Percentiles rank a stretch among this genome's conserved stretches.
Conservation (phyloP, 352 stramenopile species). For the Blastocystis sp. region DNA sequence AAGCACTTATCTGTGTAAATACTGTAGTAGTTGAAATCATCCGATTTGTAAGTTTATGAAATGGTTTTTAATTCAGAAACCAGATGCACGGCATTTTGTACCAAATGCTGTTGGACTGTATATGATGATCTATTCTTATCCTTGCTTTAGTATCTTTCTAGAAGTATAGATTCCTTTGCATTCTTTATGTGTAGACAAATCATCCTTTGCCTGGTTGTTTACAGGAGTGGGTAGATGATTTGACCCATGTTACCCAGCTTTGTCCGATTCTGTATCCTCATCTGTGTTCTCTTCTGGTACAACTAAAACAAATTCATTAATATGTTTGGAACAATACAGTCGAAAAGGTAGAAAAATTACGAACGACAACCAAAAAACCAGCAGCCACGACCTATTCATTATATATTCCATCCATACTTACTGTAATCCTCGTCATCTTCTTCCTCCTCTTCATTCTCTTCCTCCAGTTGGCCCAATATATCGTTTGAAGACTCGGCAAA, state of each 20-base stretch:
- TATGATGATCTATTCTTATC: neutral
- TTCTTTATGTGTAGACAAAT: neutral
- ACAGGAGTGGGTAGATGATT: neutral
- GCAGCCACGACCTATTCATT: neutral
- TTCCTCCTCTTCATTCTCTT: neutral
- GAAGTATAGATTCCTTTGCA: neutral
- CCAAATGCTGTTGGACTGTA: conserved; percentile 5
- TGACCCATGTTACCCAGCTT: neutral
- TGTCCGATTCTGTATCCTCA: conserved; percentile 27
- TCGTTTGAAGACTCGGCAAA: neutral
- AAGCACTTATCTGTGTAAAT: neutral
- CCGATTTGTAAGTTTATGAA: neutral
- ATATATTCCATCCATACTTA: too few relatives aligned
- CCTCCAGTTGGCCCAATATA: neutral
- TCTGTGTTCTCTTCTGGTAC: neutral
- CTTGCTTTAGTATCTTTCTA: conserved; percentile 20
- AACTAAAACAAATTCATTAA: neutral
- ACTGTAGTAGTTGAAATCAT: neutral
- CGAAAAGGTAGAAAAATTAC: neutral
- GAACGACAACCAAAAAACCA: neutral
- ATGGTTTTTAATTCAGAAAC: neutral
- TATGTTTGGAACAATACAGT: too few relatives aligned
- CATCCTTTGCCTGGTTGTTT: neutral
- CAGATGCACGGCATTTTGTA: conserved; percentile 20
- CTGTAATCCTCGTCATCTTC: neutral